Base-by-base conservation (phyloP, 1,284 basidiomycete genomes). In the Porogramme epimiltina region DNA sequence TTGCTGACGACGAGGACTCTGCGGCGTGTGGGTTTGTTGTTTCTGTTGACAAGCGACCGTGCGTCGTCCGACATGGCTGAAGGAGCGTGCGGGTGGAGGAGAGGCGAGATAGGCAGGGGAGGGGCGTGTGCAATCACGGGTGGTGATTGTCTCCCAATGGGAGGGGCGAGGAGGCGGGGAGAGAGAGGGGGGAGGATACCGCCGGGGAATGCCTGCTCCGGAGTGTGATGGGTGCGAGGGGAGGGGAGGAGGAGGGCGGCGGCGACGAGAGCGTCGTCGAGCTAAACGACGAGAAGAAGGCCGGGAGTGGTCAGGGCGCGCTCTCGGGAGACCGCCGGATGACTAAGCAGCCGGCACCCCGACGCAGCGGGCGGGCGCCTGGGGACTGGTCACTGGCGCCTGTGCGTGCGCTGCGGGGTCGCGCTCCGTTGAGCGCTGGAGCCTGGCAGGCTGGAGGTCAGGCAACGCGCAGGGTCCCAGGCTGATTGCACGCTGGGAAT, bases 1-100 rank as follows among this genome's bases (percentile, higher is more conserved):
- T 88, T 88, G 52, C 78, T 76, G 59, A 88, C 76, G 65, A 80
- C 76, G 45, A 85, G 76, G 49, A 79, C 65, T 49, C 65, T 64
- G 22, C 59, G 64, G 19, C 59, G 51, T 1, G 40, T 52, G 31
- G 9, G 34, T 39, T 26, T 51, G 59, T 40, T 39, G 13, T 37
- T 28, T 46, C 55, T 64, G 33, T 42, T 49, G 42, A 47, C 60
- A 60, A 57, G 64, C 36, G 74, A 74, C 66, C 65, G 71, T 45
- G 68, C 54, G 60, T 76, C 77, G 66, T 77, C 78, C 51, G 73
- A 73, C 74, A 75, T 79, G 61, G 58, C 34, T 24, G 31, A 44
- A 11, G 23, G 39, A 33, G 42, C 24, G 45, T 19, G 38, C 39
- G 40, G 18, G 44, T 47, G 42, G 13, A 31, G 34, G 39, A 25